These are phyloP conservation scores for Pyricularia sp. DNA, from an alignment of 2,329 filamentous ascomycete species.

Conservation along the genomic window DNA sequence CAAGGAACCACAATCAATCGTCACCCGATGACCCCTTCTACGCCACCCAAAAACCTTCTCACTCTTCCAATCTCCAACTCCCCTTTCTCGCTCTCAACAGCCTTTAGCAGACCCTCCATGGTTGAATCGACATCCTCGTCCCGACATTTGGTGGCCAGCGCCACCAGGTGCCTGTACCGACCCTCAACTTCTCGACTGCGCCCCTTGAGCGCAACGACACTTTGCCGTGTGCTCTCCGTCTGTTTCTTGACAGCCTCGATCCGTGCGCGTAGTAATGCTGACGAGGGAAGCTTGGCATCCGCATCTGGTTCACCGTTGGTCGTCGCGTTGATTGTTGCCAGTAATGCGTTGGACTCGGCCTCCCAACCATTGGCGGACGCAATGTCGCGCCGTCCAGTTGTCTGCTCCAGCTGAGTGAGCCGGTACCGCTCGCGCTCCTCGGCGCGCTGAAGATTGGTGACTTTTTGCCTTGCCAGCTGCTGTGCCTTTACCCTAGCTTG, in stretches of 20 bases:
- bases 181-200: constrained; percentile 73
- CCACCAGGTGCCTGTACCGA: constrained; percentile 80
- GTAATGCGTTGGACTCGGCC: constrained; percentile 35
- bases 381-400: constrained; percentile 29
- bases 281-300: constrained; percentile 36
- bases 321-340: constrained; percentile 26
- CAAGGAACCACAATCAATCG: background rate
- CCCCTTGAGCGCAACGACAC: constrained; percentile 59
- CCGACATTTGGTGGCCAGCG: constrained; percentile 68
- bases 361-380: constrained; percentile 38
- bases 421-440: constrained; percentile 54
- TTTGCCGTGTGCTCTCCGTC: constrained; percentile 52
- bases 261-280: constrained; percentile 50
- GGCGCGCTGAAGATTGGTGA: constrained; percentile 64
- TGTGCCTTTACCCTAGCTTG: constrained; percentile 51
- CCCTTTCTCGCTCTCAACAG: constrained; percentile 75
- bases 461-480: constrained; percentile 56
- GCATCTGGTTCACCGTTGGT: constrained; percentile 12
- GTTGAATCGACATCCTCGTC: constrained; percentile 70
- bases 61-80: constrained; percentile 67
- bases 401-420: constrained; percentile 33
- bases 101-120: constrained; percentile 66
- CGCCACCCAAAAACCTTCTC: constrained; percentile 64
- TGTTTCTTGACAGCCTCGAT: constrained; percentile 58
- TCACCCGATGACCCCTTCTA: constrained; percentile 42